Conservation (phyloP, 441 rosid genomes). For the Euphorbia schlechtendalii region DNA sequence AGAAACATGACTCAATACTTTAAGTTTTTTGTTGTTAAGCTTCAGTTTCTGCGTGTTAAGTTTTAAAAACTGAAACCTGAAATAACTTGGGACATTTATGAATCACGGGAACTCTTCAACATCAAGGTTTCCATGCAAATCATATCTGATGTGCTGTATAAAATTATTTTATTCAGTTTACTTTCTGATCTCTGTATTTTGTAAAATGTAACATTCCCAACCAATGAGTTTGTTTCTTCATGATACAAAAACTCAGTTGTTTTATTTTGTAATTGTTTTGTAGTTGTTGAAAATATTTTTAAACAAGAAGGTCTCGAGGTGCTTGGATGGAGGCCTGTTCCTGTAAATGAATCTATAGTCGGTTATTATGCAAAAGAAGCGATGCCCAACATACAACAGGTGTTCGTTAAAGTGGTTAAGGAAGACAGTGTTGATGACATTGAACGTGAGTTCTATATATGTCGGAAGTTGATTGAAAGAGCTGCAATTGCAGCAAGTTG, state of each 20-base stretch:
- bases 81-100: too few relatives aligned
- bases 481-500: slow-evolving; percentile 56
- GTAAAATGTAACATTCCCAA: background rate
- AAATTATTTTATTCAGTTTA: background rate
- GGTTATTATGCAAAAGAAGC: slow-evolving; percentile 93
- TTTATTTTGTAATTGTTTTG: slow-evolving; percentile 28
- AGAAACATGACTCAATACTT: too few relatives aligned
- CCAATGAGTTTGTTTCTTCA: background rate
- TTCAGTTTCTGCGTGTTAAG: too few relatives aligned
- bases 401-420: slow-evolving; percentile 76
- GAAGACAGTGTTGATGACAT: slow-evolving; percentile 83
- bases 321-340: slow-evolving; percentile 98
- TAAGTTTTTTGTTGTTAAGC: too few relatives aligned
- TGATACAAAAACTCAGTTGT: slow-evolving; percentile 6
- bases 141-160: background rate
- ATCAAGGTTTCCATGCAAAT: too few relatives aligned
- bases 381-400: slow-evolving; percentile 92
- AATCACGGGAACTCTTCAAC: too few relatives aligned
- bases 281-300: slow-evolving; percentile 73
- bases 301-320: slow-evolving; percentile 94
- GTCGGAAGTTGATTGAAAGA: slow-evolving; percentile 84
- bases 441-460: slow-evolving; percentile 90
- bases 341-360: slow-evolving; percentile 77
- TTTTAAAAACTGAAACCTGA: too few relatives aligned
- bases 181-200: background rate